A percentile compares a stretch with the other conserved stretches of the same genome.
Evolutionary conservation across 805 yeast species (phyloP).

Genomic region (Scheffersomyces ergatensis): DNA sequence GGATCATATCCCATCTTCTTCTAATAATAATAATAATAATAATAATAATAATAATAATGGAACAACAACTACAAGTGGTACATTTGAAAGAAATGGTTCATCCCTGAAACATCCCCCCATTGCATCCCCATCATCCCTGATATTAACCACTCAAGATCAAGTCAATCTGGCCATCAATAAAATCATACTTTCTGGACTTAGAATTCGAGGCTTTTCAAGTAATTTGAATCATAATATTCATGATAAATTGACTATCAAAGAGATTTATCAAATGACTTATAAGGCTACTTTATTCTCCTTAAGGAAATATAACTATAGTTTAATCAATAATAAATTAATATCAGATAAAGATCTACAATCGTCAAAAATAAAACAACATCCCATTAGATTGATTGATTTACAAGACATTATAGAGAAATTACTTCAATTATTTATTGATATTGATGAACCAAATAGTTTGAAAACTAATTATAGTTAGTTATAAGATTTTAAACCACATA

Average conservation of each 20-base stretch:
- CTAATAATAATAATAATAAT: too few species aligned
- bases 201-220: conserved; percentile 37
- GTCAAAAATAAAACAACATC: conserved; percentile 5
- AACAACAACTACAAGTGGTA: background rate
- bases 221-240: conserved; percentile 18
- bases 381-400: conserved; percentile 25
- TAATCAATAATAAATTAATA: conserved; percentile 10
- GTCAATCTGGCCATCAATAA: conserved; percentile 30
- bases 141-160: conserved; percentile 25
- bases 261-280: conserved; percentile 40
- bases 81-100: too few species aligned
- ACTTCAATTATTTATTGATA: conserved; percentile 35
- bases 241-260: conserved; percentile 35
- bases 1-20: conserved; percentile 4
- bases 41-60: too few species aligned
- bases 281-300: conserved; percentile 37
- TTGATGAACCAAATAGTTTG: conserved; percentile 6
- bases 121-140: conserved; percentile 11
- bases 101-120: conserved; percentile 8
- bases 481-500: too few species aligned
- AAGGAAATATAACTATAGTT: conserved; percentile 32
- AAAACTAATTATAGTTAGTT: too few species aligned
- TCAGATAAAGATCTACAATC: conserved; percentile 7
- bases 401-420: conserved; percentile 41
- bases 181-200: conserved; percentile 37